Conservation (phyloP, 352 stramenopile species). For the Elongisporangium senticosum region DNA sequence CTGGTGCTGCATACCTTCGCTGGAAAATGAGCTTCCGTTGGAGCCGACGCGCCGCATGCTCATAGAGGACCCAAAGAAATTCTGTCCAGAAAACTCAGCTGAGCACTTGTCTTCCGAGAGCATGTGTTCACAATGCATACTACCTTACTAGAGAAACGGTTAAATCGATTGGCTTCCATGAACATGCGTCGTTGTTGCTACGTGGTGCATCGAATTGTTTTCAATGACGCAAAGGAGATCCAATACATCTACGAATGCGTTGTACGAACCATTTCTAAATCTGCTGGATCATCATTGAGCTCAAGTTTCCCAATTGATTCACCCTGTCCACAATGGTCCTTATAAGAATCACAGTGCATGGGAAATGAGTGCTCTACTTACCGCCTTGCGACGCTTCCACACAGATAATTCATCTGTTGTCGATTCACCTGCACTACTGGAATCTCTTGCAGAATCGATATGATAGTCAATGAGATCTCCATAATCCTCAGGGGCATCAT, state of each 20-base stretch:
- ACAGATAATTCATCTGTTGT: constrained; percentile 21
- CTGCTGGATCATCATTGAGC: constrained; percentile 31
- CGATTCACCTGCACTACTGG: constrained; percentile 13
- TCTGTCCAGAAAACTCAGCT: constrained; percentile 11
- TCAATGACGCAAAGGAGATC: not conserved
- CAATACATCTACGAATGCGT: not conserved
- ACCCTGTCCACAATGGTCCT: not conserved
- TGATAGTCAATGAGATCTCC: constrained; percentile 62
- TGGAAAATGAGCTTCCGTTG: constrained; percentile 7
- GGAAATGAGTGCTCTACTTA: constrained; percentile 3
- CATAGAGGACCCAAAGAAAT: constrained; percentile 43
- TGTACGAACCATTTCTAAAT: constrained; percentile 49
- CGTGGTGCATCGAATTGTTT: not conserved
- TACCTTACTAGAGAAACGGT: constrained; percentile 37
- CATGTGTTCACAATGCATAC: constrained; percentile 14
- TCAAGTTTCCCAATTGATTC: constrained; percentile 15
- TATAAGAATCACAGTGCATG: too few relatives aligned
- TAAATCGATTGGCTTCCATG: constrained; percentile 53
- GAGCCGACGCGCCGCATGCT: constrained; percentile 17
- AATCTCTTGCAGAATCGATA: constrained; percentile 50
- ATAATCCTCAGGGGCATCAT: constrained; percentile 48
- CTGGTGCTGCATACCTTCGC: not conserved
- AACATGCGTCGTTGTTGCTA: constrained; percentile 62
- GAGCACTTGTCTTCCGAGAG: not conserved
- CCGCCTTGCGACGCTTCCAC: constrained; percentile 44